Percentiles rank a stretch among this genome's conserved stretches.
These are phyloP conservation scores for Ulota crispa DNA, from an alignment of 225 moss, liverwort and hornwort genomes.

Conservation along the genomic window DNA sequence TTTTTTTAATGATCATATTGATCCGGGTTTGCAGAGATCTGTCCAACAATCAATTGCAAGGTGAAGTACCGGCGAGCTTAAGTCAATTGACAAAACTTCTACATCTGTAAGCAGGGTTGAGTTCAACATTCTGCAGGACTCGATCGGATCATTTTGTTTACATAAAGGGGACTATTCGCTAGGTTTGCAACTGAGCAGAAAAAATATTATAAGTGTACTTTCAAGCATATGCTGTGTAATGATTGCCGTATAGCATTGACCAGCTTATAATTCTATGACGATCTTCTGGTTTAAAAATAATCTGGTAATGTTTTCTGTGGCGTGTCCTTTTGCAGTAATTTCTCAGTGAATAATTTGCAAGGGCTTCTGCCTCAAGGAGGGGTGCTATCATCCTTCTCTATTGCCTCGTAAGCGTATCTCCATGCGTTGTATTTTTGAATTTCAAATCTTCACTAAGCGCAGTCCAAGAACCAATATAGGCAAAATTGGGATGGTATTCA, in stretches of 20 bases:
- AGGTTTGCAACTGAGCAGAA: slow-evolving; percentile 9
- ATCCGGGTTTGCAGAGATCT: slow-evolving; percentile 46
- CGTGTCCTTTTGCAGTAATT: slow-evolving; percentile 35
- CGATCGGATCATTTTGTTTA: background rate
- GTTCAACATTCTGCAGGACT: slow-evolving; percentile 9
- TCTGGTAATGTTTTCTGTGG: slow-evolving; percentile 11
- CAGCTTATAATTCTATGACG: background rate
- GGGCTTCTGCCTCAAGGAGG: slow-evolving; percentile 54
- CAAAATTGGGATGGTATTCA: background rate
- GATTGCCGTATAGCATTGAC: background rate
- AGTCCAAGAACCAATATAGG: background rate
- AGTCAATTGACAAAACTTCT: slow-evolving; percentile 40
- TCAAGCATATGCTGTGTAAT: background rate
- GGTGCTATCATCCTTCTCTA: slow-evolving; percentile 46
- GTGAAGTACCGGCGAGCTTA: slow-evolving; percentile 48
- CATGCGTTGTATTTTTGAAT: background rate
- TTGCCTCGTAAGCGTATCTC: slow-evolving; percentile 46
- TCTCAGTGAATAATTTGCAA: slow-evolving; percentile 41
- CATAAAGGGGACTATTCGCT: background rate
- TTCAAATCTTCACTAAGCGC: background rate
- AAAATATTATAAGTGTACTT: background rate
- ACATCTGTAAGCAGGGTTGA: slow-evolving; percentile 44
- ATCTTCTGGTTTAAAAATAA: background rate
- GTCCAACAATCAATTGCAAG: slow-evolving; percentile 48
- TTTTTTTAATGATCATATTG: slow-evolving; percentile 15